Evolutionary conservation across 73 alveolate genomes (phyloP).

Genomic region (Paramecium biaurelia): DNA sequence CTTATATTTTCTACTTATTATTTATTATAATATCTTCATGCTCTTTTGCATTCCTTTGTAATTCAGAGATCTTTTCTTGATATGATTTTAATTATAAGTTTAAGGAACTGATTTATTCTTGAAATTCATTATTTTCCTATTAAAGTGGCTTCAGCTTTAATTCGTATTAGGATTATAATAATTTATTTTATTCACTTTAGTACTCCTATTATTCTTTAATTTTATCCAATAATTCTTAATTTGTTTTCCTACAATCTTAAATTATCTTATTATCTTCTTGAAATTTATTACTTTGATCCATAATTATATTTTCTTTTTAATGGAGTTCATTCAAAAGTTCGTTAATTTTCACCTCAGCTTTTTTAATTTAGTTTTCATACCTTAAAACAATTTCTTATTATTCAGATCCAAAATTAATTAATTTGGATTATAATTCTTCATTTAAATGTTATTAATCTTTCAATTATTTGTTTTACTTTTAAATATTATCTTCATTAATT

Average conservation of each 20-base stretch:
- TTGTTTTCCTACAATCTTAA: not conserved
- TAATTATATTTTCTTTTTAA: not conserved
- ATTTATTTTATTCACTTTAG: not conserved
- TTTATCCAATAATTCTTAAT: not conserved
- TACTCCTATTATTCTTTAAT: not conserved
- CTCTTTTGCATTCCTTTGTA: not conserved
- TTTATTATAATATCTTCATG: not conserved
- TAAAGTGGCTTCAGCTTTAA: not conserved
- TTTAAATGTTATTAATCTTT: not conserved
- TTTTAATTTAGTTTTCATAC: not conserved
- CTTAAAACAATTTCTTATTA: not conserved
- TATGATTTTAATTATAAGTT: not conserved
- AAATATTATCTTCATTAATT: not conserved
- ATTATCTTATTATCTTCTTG: not conserved
- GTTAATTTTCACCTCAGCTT: not conserved
- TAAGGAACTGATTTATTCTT: not conserved
- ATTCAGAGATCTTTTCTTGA: not conserved
- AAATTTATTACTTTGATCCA: not conserved
- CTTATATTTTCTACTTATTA: not conserved
- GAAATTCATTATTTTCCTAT: not conserved
- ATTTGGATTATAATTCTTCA: not conserved
- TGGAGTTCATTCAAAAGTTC: not conserved
- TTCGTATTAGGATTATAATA: not conserved
- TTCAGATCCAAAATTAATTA: not conserved
- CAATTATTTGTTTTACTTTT: not conserved